Evolutionary conservation across 2,329 filamentous ascomycete species (phyloP), one percentile per base, ranked within the genome.

Genomic region (Fusarium buxicola): DNA sequence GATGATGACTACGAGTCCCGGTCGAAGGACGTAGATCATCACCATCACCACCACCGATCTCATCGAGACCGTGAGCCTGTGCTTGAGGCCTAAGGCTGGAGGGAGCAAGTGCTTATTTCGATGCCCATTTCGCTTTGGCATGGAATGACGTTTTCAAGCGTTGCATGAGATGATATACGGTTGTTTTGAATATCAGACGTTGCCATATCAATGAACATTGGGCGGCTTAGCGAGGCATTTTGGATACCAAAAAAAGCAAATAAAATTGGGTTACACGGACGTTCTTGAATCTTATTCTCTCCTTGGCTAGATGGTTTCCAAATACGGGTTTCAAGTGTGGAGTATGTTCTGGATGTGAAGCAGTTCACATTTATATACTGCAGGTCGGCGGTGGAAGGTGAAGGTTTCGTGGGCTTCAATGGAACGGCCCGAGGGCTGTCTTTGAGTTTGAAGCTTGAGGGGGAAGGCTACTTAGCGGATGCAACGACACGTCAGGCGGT

Each of bases 41-140:
- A 75, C 47, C 70, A 76, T 36, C 72, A 75, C 40, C 71, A 75
- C 49, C 74, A 76, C 53, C 71, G 73, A 52, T 71, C 67, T 10
- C 71, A 76, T 45, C 70, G 71, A 44, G 72, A 75, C n/a, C 70
- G 70, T 2, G 73, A 74, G 7, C 51, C 63, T 10, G 60, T 58
- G 15, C 66, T 68, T 45, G 60, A 72, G 55, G 53, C 32, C 30
- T 59, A 52, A 38, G 8, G 30, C 40, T 27, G 24, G 49, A 55
- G 24, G 38, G 35, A 44, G 50, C 49, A 35, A 44, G 44, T 7
- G 36, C 24, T 25, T n/a, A 31, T 21, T 21, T n/a, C 24, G 7
- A 18, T 41, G 13, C 30, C 7, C 31, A 12, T 27, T 36, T 32
- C 24, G 31, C 32, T 40, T 21, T 31, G 40, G 31, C 28, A 55